phyloP scores from a whole-genome alignment of 495 filamentous ascomycete species.

The Hapsidospora chrysogenum region DNA sequence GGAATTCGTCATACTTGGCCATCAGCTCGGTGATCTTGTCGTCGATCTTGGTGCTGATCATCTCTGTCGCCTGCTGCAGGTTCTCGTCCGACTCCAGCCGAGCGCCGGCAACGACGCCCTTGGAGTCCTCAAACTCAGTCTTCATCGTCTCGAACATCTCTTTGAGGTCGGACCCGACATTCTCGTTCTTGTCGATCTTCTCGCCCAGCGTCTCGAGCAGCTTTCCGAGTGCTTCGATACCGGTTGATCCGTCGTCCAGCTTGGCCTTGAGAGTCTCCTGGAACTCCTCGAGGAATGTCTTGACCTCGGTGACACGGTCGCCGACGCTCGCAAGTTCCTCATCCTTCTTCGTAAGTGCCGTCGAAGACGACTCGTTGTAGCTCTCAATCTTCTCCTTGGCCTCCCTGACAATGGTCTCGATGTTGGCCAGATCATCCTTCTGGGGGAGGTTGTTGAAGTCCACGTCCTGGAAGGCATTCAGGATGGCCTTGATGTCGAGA shows the following conservation, averaged over 20 bases:
- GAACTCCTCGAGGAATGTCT: constrained; percentile 32
- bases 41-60: constrained; percentile 59
- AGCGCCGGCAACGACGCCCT: constrained; percentile 45
- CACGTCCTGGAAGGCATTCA: constrained; percentile 52
- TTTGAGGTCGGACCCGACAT: constrained; percentile 45
- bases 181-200: constrained; percentile 38
- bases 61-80: constrained; percentile 50
- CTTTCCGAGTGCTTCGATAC: constrained; percentile 32
- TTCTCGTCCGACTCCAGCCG: constrained; percentile 67
- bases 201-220: constrained; percentile 45
- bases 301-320: constrained; percentile 33
- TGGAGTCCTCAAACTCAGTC: constrained; percentile 63
- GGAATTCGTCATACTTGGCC: constrained; percentile 68
- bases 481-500: constrained; percentile 58
- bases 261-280: constrained; percentile 26
- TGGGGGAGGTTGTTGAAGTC: constrained; percentile 50
- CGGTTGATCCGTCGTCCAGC: constrained; percentile 31
- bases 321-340: constrained; percentile 31
- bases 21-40: constrained; percentile 63
- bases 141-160: constrained; percentile 67
- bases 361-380: constrained; percentile 55
- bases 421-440: constrained; percentile 35
- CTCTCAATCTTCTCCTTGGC: constrained; percentile 52
- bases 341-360: constrained; percentile 62
- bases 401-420: constrained; percentile 44